Evolutionary conservation across 2,329 filamentous ascomycete genomes (phyloP).

Genomic region (Talaromyces sp.): DNA sequence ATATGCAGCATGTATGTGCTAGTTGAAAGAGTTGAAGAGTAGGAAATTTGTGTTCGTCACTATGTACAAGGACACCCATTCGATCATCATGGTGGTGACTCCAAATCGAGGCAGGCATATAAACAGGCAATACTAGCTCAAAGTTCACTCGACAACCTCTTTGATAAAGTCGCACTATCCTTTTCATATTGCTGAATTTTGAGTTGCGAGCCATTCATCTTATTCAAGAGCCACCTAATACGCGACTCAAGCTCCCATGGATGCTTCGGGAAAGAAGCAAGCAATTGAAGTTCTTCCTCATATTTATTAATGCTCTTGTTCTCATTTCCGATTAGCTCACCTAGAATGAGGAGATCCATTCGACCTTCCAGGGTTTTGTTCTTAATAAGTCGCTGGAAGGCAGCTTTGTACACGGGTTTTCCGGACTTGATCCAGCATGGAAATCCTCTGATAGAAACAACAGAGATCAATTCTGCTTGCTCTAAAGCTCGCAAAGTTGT

Average conservation of each 20-base stretch:
- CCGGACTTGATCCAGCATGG: constrained; percentile 78
- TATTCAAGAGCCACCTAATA: constrained; percentile 71
- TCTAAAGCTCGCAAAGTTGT: constrained; percentile 76
- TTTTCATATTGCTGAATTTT: constrained; percentile 75
- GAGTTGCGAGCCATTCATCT: constrained; percentile 71
- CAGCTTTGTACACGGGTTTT: constrained; percentile 82
- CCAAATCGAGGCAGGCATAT: too few species aligned
- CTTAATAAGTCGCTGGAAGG: constrained; percentile 71
- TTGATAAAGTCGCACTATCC: constrained; percentile 73
- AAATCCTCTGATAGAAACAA: constrained; percentile 72
- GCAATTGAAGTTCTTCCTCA: constrained; percentile 72
- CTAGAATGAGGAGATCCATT: constrained; percentile 71
- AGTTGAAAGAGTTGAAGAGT: too few species aligned
- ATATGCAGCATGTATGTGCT: too few species aligned
- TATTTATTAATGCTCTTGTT: constrained; percentile 74
- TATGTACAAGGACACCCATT: too few species aligned
- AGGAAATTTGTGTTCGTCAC: too few species aligned
- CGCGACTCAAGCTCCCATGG: constrained; percentile 68
- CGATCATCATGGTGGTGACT: too few species aligned
- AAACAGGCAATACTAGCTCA: constrained; percentile 22
- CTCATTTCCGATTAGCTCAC: constrained; percentile 71
- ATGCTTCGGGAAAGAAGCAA: constrained; percentile 72
- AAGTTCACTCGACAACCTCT: constrained; percentile 62
- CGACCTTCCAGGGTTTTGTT: constrained; percentile 74
- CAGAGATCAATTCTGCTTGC: constrained; percentile 80